Base-by-base conservation (phyloP, 2,329 filamentous ascomycete species). In the Alternaria consortialis region DNA sequence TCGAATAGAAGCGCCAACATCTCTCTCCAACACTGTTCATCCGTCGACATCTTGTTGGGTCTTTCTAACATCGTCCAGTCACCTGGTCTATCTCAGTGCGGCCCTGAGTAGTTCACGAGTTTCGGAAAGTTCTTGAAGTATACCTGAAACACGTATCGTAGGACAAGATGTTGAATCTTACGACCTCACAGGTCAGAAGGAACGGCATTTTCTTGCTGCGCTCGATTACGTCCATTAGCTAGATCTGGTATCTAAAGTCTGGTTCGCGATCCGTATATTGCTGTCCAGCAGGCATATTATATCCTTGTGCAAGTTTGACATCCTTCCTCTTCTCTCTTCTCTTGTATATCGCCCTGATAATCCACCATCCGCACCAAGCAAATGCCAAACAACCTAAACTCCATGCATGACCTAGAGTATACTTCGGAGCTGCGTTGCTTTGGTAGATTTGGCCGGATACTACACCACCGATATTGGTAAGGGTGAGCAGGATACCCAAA, bases 281-380 rank as follows among this genome's bases (percentile, higher is more conserved):
- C 42, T 58, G 6, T 57, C 66, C 43, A 63, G 50, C 13, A 44
- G 57, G 56, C 37, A 55, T 66, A 2, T 46, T 47, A 59, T 72
- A 70, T 4, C 68, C 70, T 44, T 72, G 67, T 1, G 60, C 62
- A 23, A 76, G 40, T 29, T 65, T 64, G 43, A 53, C 66, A 53
- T 79, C 73, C 58, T 80, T 80, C 27, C 58, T 61, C 7, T 37
- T 56, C 59, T 74, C 72, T 17, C 78, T 77, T n/a, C 63, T 68
- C 36, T 40, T 62, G 40, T 80, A 80, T 8, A 80, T 72, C 34
- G 44, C 60, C 25, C 74, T 63, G 7, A 77, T 64, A 37, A 77
- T 47, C 78, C 79, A 80, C 77, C 77, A 80, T 7, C 73, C 73
- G 46, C 76, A 67, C 74, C 78, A 81, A 0, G 78, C 78, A 55